Evolutionary conservation across 148 eudicot species (phyloP).

Genomic region (Silene latifolia): DNA sequence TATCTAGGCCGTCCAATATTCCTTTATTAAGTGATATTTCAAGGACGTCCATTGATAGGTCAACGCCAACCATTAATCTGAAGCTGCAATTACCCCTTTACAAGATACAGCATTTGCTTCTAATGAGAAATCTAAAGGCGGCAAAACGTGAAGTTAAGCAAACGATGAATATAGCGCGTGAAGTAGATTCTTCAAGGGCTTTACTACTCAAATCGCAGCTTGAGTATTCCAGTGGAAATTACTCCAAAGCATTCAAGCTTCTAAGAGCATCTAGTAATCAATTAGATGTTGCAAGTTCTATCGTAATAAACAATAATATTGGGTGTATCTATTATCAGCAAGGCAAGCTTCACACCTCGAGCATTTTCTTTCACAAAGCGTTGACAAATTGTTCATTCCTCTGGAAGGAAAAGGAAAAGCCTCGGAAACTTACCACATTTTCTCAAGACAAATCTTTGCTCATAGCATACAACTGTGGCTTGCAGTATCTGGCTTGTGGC

Average conservation of each 20-base stretch:
- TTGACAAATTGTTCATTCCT: constrained; percentile 48
- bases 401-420: constrained; percentile 52
- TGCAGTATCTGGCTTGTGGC: constrained; percentile 82
- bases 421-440: constrained; percentile 49
- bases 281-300: constrained; percentile 57
- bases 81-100: constrained; percentile 79
- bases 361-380: constrained; percentile 73
- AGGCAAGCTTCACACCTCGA: constrained; percentile 68
- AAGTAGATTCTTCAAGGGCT: constrained; percentile 76
- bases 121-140: constrained; percentile 74
- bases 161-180: constrained; percentile 76
- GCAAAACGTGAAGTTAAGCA: constrained; percentile 91
- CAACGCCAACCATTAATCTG: constrained; percentile 54
- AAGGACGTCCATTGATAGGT: constrained; percentile 47
- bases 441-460: constrained; percentile 78
- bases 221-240: constrained; percentile 82
- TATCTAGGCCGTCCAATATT: constrained; percentile 47
- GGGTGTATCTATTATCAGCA: constrained; percentile 84
- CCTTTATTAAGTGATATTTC: constrained; percentile 44
- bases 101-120: constrained; percentile 67
- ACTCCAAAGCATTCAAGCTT: constrained; percentile 78
- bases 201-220: constrained; percentile 86
- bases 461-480: constrained; percentile 73
- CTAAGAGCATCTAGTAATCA: constrained; percentile 70
- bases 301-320: constrained; percentile 68